Percentiles rank a stretch among this genome's conserved stretches.
phyloP scores from a whole-genome alignment of 805 yeast genomes.

The Pichia thaimueangensis region DNA sequence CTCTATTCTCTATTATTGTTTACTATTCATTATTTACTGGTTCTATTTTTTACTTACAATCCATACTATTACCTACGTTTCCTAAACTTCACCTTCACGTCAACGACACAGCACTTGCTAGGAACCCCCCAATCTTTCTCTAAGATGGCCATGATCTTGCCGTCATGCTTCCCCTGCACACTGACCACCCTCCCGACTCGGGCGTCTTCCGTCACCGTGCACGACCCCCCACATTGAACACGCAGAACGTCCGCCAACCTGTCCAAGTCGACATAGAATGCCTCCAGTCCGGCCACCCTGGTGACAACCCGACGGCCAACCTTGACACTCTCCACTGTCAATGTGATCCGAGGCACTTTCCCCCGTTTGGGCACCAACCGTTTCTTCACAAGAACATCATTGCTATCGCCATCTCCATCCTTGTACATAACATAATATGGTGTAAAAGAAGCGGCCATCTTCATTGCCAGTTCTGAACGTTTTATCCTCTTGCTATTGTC shows the following conservation, averaged over 20 bases:
- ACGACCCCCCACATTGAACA: slow-evolving; percentile 82
- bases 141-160: slow-evolving; percentile 51
- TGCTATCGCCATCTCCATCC: slow-evolving; percentile 19
- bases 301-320: slow-evolving; percentile 82
- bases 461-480: slow-evolving; percentile 12
- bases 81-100: slow-evolving; percentile 47
- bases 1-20: no score
- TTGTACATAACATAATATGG: slow-evolving; percentile 11
- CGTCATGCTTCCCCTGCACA: slow-evolving; percentile 88
- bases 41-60: no score
- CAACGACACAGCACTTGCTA: slow-evolving; percentile 55
- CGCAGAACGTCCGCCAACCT: slow-evolving; percentile 62
- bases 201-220: slow-evolving; percentile 56
- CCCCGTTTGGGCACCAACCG: slow-evolving; percentile 50
- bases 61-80: neutral
- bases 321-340: slow-evolving; percentile 64
- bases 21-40: no score
- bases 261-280: slow-evolving; percentile 57
- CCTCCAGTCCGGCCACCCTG: slow-evolving; percentile 60
- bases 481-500: slow-evolving; percentile 32
- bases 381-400: slow-evolving; percentile 13
- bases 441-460: slow-evolving; percentile 8
- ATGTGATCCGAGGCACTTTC: slow-evolving; percentile 53
- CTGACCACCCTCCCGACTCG: slow-evolving; percentile 57
- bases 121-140: slow-evolving; percentile 56